A percentile compares a stretch with the other conserved stretches of the same genome.
Evolutionary conservation across 2,329 filamentous ascomycete species (phyloP).

Genomic region (Metarhizium robertsii): DNA sequence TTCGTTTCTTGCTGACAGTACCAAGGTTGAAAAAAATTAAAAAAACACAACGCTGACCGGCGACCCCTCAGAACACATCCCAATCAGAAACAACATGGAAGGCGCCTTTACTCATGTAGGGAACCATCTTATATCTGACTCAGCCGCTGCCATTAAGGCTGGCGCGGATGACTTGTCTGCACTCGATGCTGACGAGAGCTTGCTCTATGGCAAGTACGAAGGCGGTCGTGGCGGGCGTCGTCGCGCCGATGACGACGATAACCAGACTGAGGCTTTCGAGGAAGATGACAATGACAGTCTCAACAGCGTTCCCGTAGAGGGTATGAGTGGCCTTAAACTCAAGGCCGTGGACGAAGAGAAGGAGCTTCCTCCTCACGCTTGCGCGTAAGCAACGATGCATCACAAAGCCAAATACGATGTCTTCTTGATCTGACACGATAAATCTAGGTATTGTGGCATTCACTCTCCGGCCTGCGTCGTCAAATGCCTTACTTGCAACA

Average conservation of each 20-base stretch:
- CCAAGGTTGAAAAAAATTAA: not conserved
- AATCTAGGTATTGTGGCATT: slow-evolving; percentile 80
- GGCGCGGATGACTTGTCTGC: slow-evolving; percentile 65
- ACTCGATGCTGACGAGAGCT: slow-evolving; percentile 69
- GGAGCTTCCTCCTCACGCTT: slow-evolving; percentile 87
- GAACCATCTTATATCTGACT: slow-evolving; percentile 79
- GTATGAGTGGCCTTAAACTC: slow-evolving; percentile 55
- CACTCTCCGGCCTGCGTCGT: slow-evolving; percentile 93
- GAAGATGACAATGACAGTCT: slow-evolving; percentile 72
- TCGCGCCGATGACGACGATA: slow-evolving; percentile 80
- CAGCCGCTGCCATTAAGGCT: slow-evolving; percentile 79
- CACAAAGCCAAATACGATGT: not conserved
- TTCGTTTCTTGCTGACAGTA: not conserved
- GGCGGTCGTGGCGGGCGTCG: slow-evolving; percentile 49
- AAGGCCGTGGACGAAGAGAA: slow-evolving; percentile 65
- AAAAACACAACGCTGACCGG: not conserved
- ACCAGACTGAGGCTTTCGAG: slow-evolving; percentile 72
- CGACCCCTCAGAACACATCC: slow-evolving; percentile 9
- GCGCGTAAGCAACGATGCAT: slow-evolving; percentile 57
- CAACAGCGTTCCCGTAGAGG: slow-evolving; percentile 73
- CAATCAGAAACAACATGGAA: slow-evolving; percentile 51
- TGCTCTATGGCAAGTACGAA: slow-evolving; percentile 64
- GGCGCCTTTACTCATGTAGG: slow-evolving; percentile 81
- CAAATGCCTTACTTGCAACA: slow-evolving; percentile 90
- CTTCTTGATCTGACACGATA: not conserved